A percentile compares a stretch with the other conserved stretches of the same genome.
These are phyloP conservation scores for Sechiopsis laciniata DNA, from an alignment of 306 rosid genomes.

Conservation along the genomic window DNA sequence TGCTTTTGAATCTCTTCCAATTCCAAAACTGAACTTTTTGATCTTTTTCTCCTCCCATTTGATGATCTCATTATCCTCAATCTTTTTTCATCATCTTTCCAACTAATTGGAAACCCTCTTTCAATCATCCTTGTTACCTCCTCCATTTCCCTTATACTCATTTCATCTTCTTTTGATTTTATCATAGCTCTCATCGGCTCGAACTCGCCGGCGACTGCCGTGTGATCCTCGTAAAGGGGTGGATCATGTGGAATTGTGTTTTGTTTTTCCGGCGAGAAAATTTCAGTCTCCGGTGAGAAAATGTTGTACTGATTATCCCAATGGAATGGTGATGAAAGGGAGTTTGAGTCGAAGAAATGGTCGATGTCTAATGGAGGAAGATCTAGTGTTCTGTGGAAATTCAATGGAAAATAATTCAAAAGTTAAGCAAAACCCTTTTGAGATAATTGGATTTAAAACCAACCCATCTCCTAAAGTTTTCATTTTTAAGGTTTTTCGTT, in stretches of 20 bases:
- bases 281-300: slow-evolving; percentile 25
- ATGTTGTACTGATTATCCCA: slow-evolving; percentile 20
- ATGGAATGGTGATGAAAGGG: slow-evolving; percentile 19
- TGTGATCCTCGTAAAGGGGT: not conserved
- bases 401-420: not conserved
- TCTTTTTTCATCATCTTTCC: slow-evolving; percentile 19
- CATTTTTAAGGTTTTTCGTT: not conserved
- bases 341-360: slow-evolving; percentile 17
- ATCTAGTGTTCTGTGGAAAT: slow-evolving; percentile 33
- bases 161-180: not conserved
- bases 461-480: not conserved
- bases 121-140: slow-evolving; percentile 20
- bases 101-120: slow-evolving; percentile 15
- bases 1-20: slow-evolving; percentile 42
- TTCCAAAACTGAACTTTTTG: slow-evolving; percentile 19
- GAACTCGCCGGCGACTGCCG: slow-evolving; percentile 21
- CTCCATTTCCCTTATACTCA: not conserved
- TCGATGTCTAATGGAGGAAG: slow-evolving; percentile 28
- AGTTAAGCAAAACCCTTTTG: not conserved
- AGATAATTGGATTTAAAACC: not conserved
- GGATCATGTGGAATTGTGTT: not conserved
- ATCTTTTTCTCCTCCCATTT: slow-evolving; percentile 9
- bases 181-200: slow-evolving; percentile 24
- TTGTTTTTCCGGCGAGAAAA: slow-evolving; percentile 21
- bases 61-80: not conserved